Evolutionary conservation across 768 basidiomycete species (phyloP), one percentile per base, ranked within the genome.

Genomic region (Coprinopsis sp.): DNA sequence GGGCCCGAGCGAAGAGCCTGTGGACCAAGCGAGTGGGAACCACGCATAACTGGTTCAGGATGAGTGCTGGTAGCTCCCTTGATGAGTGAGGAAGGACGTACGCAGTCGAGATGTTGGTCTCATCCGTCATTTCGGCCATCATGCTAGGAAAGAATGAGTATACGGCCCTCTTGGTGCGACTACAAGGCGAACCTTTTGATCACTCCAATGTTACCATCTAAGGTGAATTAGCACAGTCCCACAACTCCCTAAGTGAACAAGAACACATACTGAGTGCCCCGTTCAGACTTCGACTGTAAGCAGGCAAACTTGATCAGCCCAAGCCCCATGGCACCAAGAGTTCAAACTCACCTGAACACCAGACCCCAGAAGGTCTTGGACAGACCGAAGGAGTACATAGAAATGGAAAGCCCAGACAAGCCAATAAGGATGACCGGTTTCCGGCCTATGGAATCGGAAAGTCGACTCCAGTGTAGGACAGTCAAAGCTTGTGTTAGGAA

Each of bases 351-450:
- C 74, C 76, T 77, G 22, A 76, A 34, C 2, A 85, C 76, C 2
- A 83, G 66, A 5, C 79, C 79, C 77, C 72, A 78, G 55, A 84
- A 87, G 0, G 83, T 79, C 44, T 61, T 79, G 0, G 84, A 86
- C 14, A 90, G 60, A 18, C 87, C 87, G 51, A 89, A 88, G 59
- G 75, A 79, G 45, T 77, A 80, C 81, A 88, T 87, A 0, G 83
- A 86, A 8, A 75, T 27, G 0, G 81, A 78, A 12, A 87, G 57
- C 3, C 86, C 87, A 22, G 75, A 61, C 1, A 88, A 64, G 2
- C 87, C 87, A 1, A 59, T 69, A 44, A 89, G 67, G 49, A 89
- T 77, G 21, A 90, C 78, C 0, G 88, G 87, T 52, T 84, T 87
- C 33, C 88, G 79, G 18, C 88, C 88, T 29, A 89, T 61, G 30